Conservation (phyloP, 1,139 yeast species). For the Debaryomyces coudertii region DNA sequence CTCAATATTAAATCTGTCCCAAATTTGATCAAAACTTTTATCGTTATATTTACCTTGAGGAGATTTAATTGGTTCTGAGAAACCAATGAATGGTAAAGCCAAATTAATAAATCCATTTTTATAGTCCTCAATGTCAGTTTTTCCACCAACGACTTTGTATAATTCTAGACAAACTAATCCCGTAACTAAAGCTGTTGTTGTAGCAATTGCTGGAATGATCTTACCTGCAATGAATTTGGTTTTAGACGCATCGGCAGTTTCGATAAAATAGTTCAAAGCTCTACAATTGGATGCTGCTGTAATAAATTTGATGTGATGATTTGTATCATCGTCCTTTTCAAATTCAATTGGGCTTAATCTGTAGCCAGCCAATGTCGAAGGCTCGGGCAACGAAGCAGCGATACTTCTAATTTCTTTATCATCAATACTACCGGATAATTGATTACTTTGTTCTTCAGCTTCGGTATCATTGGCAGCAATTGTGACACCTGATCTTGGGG, state of each 20-base stretch:
- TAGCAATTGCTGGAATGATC: constrained; percentile 98
- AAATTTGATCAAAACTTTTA: constrained; percentile 80
- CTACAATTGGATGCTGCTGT: constrained; percentile 97
- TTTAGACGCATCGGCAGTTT: constrained; percentile 72
- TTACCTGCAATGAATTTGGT: constrained; percentile 90
- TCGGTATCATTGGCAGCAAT: constrained; percentile 91
- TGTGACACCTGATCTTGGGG: constrained; percentile 73
- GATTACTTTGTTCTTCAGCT: constrained; percentile 73
- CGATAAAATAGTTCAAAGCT: constrained; percentile 88
- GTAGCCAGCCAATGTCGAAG: constrained; percentile 87
- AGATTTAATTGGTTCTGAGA: constrained; percentile 92
- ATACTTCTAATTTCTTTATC: constrained; percentile 61
- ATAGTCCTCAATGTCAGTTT: constrained; percentile 78
- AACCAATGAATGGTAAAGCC: constrained; percentile 95
- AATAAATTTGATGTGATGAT: constrained; percentile 95
- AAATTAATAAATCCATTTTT: constrained; percentile 93
- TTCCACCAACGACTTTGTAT: constrained; percentile 81
- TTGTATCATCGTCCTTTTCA: constrained; percentile 96
- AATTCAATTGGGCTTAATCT: constrained; percentile 86
- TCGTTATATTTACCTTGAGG: constrained; percentile 81
- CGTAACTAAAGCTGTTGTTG: constrained; percentile 95
- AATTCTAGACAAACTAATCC: constrained; percentile 92
- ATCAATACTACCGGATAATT: constrained; percentile 50
- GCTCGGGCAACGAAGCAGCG: constrained; percentile 83
- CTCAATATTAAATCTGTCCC: constrained; percentile 89